Evolutionary conservation across 345 rosid genomes (phyloP), one percentile per base, ranked within the genome.

Genomic region (Citrus maxima): DNA sequence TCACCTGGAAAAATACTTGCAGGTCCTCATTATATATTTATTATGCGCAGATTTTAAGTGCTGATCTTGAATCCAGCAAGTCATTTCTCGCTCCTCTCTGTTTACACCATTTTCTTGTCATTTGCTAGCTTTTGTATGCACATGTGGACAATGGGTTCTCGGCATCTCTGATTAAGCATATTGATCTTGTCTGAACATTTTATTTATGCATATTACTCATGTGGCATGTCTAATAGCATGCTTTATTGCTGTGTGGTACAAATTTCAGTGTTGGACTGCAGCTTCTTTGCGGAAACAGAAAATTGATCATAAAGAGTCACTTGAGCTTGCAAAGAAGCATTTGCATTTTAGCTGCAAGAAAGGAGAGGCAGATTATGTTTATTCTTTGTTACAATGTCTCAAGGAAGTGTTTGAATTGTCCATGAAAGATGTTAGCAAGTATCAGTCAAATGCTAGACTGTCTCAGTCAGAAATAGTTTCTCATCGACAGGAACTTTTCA

Each of bases 221-320:
- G 9, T 35, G 7, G 59, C 32, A 4, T 38, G 21, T 21, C 66
- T 76, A 35, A 63, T 38, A 40, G 56, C 60, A 22, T 54, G 32
- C 55, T 58, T 51, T 62, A 14, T 63, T 75, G 19, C 21, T 51
- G 2, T 84, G 73, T 69, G 76, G 32, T 79, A 38, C 63, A 65
- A 58, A 81, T 85, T 83, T 78, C 87, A 96, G 99, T 90, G 92
- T 82, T 93, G 99, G 98, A 91, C 82, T 76, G 91, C 94, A 79
- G 93, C 93, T 73, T 88, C 92, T 81, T 75, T 92, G 87, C 79
- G 82, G 83, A 89, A 89, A 89, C 81, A 87, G 78, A 90, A 91
- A 83, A 82, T 91, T 77, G 80, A 83, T 82, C 90, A 79, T 82
- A 88, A 82, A 81, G 92, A 87, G 82, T 91, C 98, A 25, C 81